These are phyloP conservation scores for Fusarium sp. DNA, from an alignment of 2,329 filamentous ascomycete species.

Conservation along the genomic window DNA sequence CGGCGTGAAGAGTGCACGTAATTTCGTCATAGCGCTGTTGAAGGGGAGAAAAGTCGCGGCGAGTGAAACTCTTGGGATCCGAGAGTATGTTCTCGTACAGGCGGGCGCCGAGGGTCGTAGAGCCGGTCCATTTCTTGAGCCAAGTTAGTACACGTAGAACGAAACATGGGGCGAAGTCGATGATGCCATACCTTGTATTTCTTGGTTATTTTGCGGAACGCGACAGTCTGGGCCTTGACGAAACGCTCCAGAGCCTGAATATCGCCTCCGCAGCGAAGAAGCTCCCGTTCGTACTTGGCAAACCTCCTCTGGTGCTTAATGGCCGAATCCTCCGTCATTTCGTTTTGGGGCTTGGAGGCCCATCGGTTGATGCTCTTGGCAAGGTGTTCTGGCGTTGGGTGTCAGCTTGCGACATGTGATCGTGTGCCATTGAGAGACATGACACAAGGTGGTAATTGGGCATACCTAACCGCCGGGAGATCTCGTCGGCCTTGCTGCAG, in stretches of 20 bases:
- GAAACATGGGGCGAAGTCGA: background rate
- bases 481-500: slow-evolving; percentile 79
- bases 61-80: slow-evolving; percentile 74
- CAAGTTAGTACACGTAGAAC: slow-evolving; percentile 10
- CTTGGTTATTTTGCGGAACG: slow-evolving; percentile 83
- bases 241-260: slow-evolving; percentile 75
- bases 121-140: slow-evolving; percentile 79
- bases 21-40: slow-evolving; percentile 61
- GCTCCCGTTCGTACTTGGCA: slow-evolving; percentile 61
- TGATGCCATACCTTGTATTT: slow-evolving; percentile 68
- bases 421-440: slow-evolving; percentile 19
- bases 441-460: slow-evolving; percentile 9
- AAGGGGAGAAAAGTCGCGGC: slow-evolving; percentile 66
- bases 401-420: slow-evolving; percentile 40
- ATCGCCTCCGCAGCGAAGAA: slow-evolving; percentile 71
- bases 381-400: slow-evolving; percentile 54
- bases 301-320: slow-evolving; percentile 61
- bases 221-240: slow-evolving; percentile 74
- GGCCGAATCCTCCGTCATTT: slow-evolving; percentile 46
- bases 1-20: slow-evolving; percentile 55
- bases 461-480: slow-evolving; percentile 72
- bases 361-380: slow-evolving; percentile 58
- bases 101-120: slow-evolving; percentile 66
- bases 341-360: slow-evolving; percentile 49
- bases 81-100: slow-evolving; percentile 72